phyloP scores from a whole-genome alignment of 2,329 filamentous ascomycete species.

The Stagonosporopsis vannaccii region DNA sequence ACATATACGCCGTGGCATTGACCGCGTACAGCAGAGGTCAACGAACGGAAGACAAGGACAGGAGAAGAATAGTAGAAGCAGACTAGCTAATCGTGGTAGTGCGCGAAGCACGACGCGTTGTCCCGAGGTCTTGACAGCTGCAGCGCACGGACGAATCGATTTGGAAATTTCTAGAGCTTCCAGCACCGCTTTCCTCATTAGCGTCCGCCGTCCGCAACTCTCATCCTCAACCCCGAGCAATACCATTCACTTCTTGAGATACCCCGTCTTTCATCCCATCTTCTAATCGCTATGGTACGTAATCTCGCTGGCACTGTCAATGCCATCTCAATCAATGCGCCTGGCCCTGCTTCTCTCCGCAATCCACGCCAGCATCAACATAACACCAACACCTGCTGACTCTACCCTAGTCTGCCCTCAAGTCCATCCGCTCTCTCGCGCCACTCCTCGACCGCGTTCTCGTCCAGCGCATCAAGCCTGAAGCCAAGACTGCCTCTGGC shows the following conservation, averaged over 20 bases:
- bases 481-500: conserved; percentile 93
- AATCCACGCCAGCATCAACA: conserved; percentile 3
- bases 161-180: conserved; percentile 31
- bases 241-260: conserved; percentile 22
- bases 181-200: conserved; percentile 12
- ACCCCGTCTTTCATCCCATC: conserved; percentile 21
- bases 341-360: neutral
- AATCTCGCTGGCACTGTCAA: neutral
- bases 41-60: neutral
- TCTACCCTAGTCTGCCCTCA: conserved; percentile 67
- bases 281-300: conserved; percentile 30
- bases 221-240: conserved; percentile 13
- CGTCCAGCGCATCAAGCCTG: conserved; percentile 96
- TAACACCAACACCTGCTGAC: neutral
- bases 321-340: neutral
- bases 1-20: conserved; percentile 42
- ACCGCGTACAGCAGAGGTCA: neutral
- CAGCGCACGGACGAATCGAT: conserved; percentile 23
- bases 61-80: neutral
- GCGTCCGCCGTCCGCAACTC: conserved; percentile 21
- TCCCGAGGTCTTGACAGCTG: conserved; percentile 26
- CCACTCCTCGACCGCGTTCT: conserved; percentile 98
- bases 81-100: neutral
- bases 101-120: conserved; percentile 16
- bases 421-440: conserved; percentile 92